These are phyloP conservation scores for Bryum argenteum DNA, from an alignment of 225 moss, liverwort and hornwort species.

Conservation along the genomic window DNA sequence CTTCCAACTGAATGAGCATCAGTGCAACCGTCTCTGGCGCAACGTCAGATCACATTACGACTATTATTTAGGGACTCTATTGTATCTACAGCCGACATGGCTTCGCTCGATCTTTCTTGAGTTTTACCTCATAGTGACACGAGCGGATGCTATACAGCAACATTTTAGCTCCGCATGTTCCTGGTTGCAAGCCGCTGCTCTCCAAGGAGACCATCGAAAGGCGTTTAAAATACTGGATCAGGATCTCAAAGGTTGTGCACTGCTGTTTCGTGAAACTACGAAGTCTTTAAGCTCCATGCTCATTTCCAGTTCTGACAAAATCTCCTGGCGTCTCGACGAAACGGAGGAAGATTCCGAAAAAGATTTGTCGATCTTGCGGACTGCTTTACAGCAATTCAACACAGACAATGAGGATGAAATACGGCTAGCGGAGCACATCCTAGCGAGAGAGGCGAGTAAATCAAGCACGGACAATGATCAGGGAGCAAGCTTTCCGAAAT, in stretches of 20 bases:
- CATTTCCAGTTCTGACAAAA: not conserved
- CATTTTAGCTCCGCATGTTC: not conserved
- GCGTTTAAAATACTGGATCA: constrained; percentile 1
- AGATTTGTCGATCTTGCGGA: not conserved
- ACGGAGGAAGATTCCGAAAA: not conserved
- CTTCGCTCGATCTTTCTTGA: not conserved
- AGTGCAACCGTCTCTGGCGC: constrained; percentile 18
- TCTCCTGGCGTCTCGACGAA: not conserved
- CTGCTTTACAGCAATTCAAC: not conserved
- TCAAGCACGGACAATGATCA: not conserved
- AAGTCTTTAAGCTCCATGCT: not conserved
- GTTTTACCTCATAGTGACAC: constrained; percentile 3
- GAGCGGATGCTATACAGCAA: not conserved
- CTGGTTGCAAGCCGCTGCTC: constrained; percentile 1
- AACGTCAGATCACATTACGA: not conserved
- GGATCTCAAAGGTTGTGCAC: constrained; percentile 7
- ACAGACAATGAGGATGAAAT: not conserved
- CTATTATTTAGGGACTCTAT: constrained; percentile 4
- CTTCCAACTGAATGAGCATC: constrained; percentile 10
- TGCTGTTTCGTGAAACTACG: not conserved
- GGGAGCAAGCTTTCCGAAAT: not conserved
- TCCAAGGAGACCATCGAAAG: constrained; percentile 2
- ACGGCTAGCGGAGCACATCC: not conserved
- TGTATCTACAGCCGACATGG: constrained; percentile 14
- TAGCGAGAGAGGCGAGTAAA: not conserved